Evolutionary conservation across 2,329 filamentous ascomycete species (phyloP).

Genomic region (Elsinoe perseae): DNA sequence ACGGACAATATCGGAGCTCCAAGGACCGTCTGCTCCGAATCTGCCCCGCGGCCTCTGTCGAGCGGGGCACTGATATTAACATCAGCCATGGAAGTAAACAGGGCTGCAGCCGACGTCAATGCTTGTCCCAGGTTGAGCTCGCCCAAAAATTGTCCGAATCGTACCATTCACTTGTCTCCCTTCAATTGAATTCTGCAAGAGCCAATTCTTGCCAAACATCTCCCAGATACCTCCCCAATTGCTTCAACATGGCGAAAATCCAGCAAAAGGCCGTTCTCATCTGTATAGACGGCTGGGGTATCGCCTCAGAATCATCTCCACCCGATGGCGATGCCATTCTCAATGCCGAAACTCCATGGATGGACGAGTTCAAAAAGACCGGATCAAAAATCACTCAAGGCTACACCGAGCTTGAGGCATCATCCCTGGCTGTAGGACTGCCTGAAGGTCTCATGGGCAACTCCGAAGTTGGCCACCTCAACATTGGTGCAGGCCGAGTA

Average conservation of each 20-base stretch:
- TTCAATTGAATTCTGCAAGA: neutral
- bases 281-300: conserved; percentile 98
- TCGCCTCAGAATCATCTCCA: conserved; percentile 70
- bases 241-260: conserved; percentile 51
- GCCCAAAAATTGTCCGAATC: neutral
- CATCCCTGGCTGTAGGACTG: conserved; percentile 88
- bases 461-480: conserved; percentile 95
- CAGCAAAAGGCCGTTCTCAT: conserved; percentile 67
- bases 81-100: neutral
- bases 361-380: conserved; percentile 70
- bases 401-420: conserved; percentile 89
- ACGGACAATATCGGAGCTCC: neutral
- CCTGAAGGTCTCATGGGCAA: conserved; percentile 98
- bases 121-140: conserved; percentile 5
- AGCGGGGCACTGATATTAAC: neutral
- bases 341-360: conserved; percentile 83
- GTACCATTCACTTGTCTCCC: neutral
- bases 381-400: conserved; percentile 69
- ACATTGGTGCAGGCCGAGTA: conserved; percentile 93
- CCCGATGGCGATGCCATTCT: conserved; percentile 92
- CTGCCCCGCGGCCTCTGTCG: neutral
- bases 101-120: conserved; percentile 1
- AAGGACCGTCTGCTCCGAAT: neutral
- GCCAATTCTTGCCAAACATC: neutral
- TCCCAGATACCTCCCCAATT: neutral